Base-by-base conservation (phyloP, 2,329 filamentous ascomycete genomes). In the Trichophyton simii region DNA sequence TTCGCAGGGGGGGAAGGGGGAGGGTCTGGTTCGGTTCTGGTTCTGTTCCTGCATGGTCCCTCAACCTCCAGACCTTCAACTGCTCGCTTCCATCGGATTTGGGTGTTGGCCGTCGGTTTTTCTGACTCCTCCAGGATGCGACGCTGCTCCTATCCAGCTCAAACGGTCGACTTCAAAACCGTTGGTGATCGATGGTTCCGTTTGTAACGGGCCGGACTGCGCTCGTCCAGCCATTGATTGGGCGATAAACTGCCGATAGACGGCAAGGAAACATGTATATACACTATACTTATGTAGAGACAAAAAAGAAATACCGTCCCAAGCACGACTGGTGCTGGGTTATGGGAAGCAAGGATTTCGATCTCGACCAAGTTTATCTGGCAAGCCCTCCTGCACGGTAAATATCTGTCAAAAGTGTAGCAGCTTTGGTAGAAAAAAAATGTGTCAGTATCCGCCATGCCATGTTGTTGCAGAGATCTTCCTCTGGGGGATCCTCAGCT, bases 261-360 rank as follows among this genome's bases (percentile, higher is more conserved):
- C 31, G 28, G 50, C 11, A 36, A 15, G n/a, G 28, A 28, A 36
- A 55, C 4, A 38, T 38, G 34, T 38, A 38, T 3, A 22, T 3
- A 2, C 3, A 22, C 18, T 22, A 28, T 31, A n/a, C n/a, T n/a
- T n/a, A 31, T 31, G 28, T 31, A 55, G 13, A 54, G 9, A 54
- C 2, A 18, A 54, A 31, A 54, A 54, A 25, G 50, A 55, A 55
- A 55, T 36, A 36, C 48, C 13, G 50, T 55, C 31, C 34, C 50
- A 34, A 36, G 50, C 50, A 31, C 34, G 50, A 34, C 50, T 55
- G 50, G 7, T 18, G 28, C 50, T 36, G 50, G 50, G 50, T 55
- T 36, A 55, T 34, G 46, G 50, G 50, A 55, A 38, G 50, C 50
- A 55, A 55, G 50, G 31, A 55, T 55, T 55, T 55, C 50, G 50